Percentiles rank a stretch among this genome's conserved stretches.
phyloP scores from a whole-genome alignment of 2,329 filamentous ascomycete genomes.

The Colletotrichum navitas region DNA sequence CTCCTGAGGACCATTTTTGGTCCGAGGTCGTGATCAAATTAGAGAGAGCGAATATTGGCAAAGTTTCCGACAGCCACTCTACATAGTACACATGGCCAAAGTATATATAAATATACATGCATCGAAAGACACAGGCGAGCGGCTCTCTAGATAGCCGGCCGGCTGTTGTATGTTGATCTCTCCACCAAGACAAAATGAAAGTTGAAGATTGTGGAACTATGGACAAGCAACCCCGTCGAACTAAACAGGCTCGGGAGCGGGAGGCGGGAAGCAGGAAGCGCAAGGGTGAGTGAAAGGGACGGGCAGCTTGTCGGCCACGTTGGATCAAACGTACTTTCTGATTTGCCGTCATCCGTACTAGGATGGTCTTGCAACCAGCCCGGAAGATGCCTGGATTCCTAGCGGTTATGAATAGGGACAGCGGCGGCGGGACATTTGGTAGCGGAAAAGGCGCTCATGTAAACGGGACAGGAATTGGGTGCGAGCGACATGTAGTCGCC shows the following conservation, averaged over 20 bases:
- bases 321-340: slow-evolving; percentile 1
- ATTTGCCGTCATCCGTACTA: slow-evolving; percentile 18
- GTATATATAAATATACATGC: slow-evolving; percentile 40
- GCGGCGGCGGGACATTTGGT: slow-evolving; percentile 2
- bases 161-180: slow-evolving; percentile 29
- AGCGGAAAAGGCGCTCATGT: not conserved
- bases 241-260: slow-evolving; percentile 21
- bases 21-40: slow-evolving; percentile 5
- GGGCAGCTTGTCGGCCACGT: slow-evolving; percentile 14
- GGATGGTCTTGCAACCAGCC: slow-evolving; percentile 19
- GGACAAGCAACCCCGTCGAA: not conserved
- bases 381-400: slow-evolving; percentile 1
- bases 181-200: slow-evolving; percentile 15
- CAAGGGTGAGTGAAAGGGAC: slow-evolving; percentile 10
- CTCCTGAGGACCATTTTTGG: slow-evolving; percentile 36
- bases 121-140: slow-evolving; percentile 15
- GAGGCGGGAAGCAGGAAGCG: not conserved
- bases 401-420: slow-evolving; percentile 12
- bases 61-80: slow-evolving; percentile 34
- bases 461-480: not conserved
- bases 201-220: slow-evolving; percentile 17
- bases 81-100: slow-evolving; percentile 28
- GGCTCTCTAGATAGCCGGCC: slow-evolving; percentile 6
- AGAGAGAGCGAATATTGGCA: slow-evolving; percentile 7
- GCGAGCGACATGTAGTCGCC: slow-evolving; percentile 12